phyloP scores from a whole-genome alignment of 2,329 filamentous ascomycete species.

The Botrytis porri region DNA sequence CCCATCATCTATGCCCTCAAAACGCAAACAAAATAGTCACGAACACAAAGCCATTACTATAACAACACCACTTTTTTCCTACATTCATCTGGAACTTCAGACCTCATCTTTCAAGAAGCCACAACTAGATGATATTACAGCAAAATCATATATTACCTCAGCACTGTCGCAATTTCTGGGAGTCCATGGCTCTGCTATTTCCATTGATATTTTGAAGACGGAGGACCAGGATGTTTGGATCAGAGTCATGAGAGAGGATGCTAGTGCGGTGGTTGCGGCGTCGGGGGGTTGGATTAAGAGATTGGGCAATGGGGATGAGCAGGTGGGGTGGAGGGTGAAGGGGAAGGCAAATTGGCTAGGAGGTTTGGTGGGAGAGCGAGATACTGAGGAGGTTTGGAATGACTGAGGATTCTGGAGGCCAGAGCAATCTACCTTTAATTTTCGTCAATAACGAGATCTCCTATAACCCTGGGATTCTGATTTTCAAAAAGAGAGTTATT shows the following conservation, averaged over 20 bases:
- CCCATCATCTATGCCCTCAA: background rate
- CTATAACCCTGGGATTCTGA: background rate
- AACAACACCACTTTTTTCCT: constrained; percentile 52
- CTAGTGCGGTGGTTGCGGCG: constrained; percentile 59
- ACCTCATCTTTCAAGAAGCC: constrained; percentile 33
- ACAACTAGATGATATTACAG: constrained; percentile 58
- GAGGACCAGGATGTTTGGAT: constrained; percentile 58
- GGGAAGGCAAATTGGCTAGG: constrained; percentile 65
- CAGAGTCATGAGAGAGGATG: constrained; percentile 59
- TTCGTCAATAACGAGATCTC: background rate
- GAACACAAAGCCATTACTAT: constrained; percentile 53
- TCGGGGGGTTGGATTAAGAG: constrained; percentile 57
- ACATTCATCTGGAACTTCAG: constrained; percentile 53
- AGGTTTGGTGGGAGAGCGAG: constrained; percentile 49
- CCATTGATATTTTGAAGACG: constrained; percentile 67
- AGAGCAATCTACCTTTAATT: background rate
- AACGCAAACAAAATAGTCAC: constrained; percentile 32
- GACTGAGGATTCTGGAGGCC: background rate
- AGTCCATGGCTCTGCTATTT: constrained; percentile 61
- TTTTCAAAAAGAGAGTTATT: background rate
- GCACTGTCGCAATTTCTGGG: constrained; percentile 70
- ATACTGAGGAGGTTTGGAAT: constrained; percentile 29
- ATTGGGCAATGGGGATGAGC: constrained; percentile 41
- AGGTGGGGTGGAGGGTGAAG: constrained; percentile 49
- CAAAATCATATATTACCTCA: constrained; percentile 59